phyloP scores from a whole-genome alignment of 768 basidiomycete genomes.

The Leccinum barrowsii region DNA sequence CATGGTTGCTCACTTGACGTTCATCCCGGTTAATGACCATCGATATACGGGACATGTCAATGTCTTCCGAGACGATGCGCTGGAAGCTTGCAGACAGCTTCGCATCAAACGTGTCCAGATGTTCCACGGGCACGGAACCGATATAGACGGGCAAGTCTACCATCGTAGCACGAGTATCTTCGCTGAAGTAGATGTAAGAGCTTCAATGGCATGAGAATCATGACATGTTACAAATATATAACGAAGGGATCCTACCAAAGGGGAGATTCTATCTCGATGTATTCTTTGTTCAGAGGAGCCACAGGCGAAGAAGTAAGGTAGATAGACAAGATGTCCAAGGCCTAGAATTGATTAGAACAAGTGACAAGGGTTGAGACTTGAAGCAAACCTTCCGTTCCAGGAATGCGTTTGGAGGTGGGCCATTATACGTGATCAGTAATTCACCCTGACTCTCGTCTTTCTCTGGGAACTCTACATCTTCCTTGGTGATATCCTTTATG shows the following conservation, averaged over 20 bases:
- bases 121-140: slow-evolving; percentile 78
- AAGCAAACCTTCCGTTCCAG: slow-evolving; percentile 62
- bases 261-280: slow-evolving; percentile 86
- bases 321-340: slow-evolving; percentile 78
- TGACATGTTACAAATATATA: background rate
- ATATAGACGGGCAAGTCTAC: slow-evolving; percentile 75
- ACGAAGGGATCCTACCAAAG: slow-evolving; percentile 55
- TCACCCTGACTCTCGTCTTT: slow-evolving; percentile 95
- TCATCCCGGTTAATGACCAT: slow-evolving; percentile 86
- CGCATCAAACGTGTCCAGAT: slow-evolving; percentile 67
- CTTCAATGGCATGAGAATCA: slow-evolving; percentile 36
- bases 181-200: slow-evolving; percentile 82
- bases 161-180: slow-evolving; percentile 68
- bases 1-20: slow-evolving; percentile 56
- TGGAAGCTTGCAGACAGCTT: slow-evolving; percentile 66
- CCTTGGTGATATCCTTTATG: slow-evolving; percentile 50
- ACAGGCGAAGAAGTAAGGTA: slow-evolving; percentile 86
- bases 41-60: slow-evolving; percentile 88
- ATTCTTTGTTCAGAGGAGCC: slow-evolving; percentile 86
- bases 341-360: slow-evolving; percentile 40
- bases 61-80: slow-evolving; percentile 66
- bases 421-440: slow-evolving; percentile 70
- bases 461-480: slow-evolving; percentile 90
- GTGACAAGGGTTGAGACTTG: background rate
- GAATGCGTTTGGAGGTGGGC: slow-evolving; percentile 69